Evolutionary conservation across 2,329 filamentous ascomycete genomes (phyloP).

Genomic region (Alternaria postmessia): DNA sequence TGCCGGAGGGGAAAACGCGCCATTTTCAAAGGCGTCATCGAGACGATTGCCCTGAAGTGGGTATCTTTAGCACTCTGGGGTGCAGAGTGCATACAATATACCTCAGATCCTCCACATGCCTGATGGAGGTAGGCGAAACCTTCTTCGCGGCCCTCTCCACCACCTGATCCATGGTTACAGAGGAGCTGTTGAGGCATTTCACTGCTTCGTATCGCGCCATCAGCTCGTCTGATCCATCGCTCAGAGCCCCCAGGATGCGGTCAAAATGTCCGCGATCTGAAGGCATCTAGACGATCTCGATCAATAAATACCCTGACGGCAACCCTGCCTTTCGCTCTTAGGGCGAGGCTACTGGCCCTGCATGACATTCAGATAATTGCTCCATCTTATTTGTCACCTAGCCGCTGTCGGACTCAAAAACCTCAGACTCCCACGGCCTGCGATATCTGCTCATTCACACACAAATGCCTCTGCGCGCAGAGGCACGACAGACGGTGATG

Average conservation of each 20-base stretch:
- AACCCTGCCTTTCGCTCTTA: conserved; percentile 8
- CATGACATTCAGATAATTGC: conserved; percentile 6
- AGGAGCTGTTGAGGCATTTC: not conserved
- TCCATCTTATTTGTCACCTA: conserved; percentile 14
- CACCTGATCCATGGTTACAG: not conserved
- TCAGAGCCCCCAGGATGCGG: not conserved
- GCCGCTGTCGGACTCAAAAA: conserved; percentile 11
- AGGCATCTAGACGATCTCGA: conserved; percentile 8
- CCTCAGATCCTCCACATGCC: conserved; percentile 22
- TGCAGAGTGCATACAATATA: conserved; percentile 25
- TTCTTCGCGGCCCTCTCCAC: not conserved
- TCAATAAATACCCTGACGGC: conserved; percentile 12
- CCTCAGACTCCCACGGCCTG: not conserved
- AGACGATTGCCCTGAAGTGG: conserved; percentile 13
- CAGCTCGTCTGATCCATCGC: conserved; percentile 5
- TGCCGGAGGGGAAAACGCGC: not conserved
- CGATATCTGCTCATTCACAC: not conserved
- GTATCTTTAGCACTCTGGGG: conserved; percentile 27
- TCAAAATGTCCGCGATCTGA: conserved; percentile 6
- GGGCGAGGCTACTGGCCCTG: conserved; percentile 13
- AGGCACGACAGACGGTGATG: conserved; percentile 11
- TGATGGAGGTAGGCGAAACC: not conserved
- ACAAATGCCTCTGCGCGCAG: conserved; percentile 2
- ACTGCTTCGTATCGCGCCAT: not conserved
- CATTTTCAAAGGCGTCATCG: conserved; percentile 15